Evolutionary conservation across 139 green algal species (phyloP), one percentile per base, ranked within the genome.

Genomic region (Picochlorum sp.): DNA sequence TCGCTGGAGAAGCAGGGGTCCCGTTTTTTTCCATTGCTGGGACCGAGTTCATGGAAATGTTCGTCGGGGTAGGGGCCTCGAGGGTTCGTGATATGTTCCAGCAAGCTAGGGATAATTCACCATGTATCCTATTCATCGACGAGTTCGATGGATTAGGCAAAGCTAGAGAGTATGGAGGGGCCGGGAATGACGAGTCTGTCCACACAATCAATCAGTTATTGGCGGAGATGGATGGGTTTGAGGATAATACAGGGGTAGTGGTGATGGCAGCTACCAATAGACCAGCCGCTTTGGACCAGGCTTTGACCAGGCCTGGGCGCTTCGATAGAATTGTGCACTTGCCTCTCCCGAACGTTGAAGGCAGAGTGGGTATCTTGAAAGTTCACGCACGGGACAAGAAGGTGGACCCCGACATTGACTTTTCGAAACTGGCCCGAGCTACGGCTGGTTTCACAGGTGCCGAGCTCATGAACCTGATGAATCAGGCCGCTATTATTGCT

Each of bases 261-360:
- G 79, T 98, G n/a, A 82, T 99, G 55, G 93, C 89, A 1, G 93
- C 94, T 37, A 98, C 93, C 71, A 99, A 99, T 83, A 70, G 91
- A 11, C 93, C 93, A 0, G 81, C 78, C 8, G 81, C 87, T 11
- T 84, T 99, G 49, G 94, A 99, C 78, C 69, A 75, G 6, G 91
- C 92, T 20, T 81, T 95, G 6, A 93, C 80, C 8, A 81, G 93
- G 0, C 89, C 94, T 6, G 94, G 94, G 7, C 81, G 94, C 60
- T 98, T 99, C 74, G 92, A 98, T 82, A 83, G 92, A 68, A 86
- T 96, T 67, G 84, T 98, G 52, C 82, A 92, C 65, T 83, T 97
- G 80, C 86, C 88, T 2, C 72, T 95, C 62, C 91, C 91, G 21
- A 89, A 95, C 62, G 60, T 90, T 11, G 60, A 75, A 49, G 90